Percentiles rank a stretch among this genome's conserved stretches.
These are phyloP conservation scores for Mycena pura DNA, from an alignment of 768 basidiomycete species.

Conservation along the genomic window DNA sequence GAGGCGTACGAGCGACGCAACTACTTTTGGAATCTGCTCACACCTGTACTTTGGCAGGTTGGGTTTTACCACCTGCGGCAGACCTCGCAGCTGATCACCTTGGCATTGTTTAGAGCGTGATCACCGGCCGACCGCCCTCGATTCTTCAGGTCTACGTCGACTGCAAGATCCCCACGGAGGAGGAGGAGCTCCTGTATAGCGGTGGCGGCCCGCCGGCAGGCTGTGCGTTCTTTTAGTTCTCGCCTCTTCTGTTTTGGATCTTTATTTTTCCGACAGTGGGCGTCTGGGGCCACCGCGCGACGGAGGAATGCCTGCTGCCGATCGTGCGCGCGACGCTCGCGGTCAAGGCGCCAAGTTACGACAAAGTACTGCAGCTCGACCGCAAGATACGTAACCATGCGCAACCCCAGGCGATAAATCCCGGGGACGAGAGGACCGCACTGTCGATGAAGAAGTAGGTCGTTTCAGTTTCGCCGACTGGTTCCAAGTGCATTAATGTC, in stretches of 20 bases:
- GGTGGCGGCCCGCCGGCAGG: slow-evolving; percentile 50
- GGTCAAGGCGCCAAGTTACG: slow-evolving; percentile 52
- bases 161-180: slow-evolving; percentile 51
- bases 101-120: slow-evolving; percentile 43
- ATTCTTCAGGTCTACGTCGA: slow-evolving; percentile 51
- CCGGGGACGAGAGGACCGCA: slow-evolving; percentile 40
- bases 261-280: slow-evolving; percentile 43
- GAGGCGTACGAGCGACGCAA: slow-evolving; percentile 60
- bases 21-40: slow-evolving; percentile 62
- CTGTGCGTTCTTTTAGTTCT: slow-evolving; percentile 41
- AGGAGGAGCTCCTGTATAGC: slow-evolving; percentile 53
- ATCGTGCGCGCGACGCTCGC: slow-evolving; percentile 48
- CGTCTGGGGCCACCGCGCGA: slow-evolving; percentile 52
- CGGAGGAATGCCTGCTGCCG: slow-evolving; percentile 49
- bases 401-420: slow-evolving; percentile 33
- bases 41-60: slow-evolving; percentile 59
- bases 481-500: neutral
- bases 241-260: neutral
- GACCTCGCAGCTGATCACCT: slow-evolving; percentile 4
- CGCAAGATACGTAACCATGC: slow-evolving; percentile 50
- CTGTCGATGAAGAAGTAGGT: slow-evolving; percentile 43
- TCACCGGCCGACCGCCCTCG: slow-evolving; percentile 56
- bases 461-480: neutral
- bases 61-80: neutral
- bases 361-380: slow-evolving; percentile 56